Base-by-base conservation (phyloP, 1,139 yeast genomes). In the Pichia sp. region DNA sequence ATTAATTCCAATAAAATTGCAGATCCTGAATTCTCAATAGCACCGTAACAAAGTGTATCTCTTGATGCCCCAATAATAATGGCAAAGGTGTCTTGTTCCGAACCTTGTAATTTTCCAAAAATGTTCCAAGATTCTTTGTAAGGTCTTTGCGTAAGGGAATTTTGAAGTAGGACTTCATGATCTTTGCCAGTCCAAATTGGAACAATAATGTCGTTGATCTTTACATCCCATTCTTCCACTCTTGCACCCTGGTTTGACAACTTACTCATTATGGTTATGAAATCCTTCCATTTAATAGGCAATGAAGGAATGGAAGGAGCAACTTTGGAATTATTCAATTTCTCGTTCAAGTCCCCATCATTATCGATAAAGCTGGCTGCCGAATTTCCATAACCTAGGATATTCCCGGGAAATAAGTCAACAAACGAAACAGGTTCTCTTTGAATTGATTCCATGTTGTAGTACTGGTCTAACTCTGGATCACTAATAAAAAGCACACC, bases 51-150 rank as follows among this genome's bases (percentile, higher is more conserved):
- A 36, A 82, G 71, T 0, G 96, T 75, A 65, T 92, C 97, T 60
- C 97, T 76, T 6, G 87, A 81, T 0, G 97, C 91, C 1, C 97
- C 97, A 56, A 93, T 80, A 7, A 92, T 76, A 7, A 93, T 72
- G 0, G 90, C 90, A 61, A 84, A 80, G 36, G 83, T 89, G 20
- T 76, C 73, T 69, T 90, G 96, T 66, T 93, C 98, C 49, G 84
- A 73, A 2, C 98, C 98, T 40, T 79, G 78, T 27, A 93, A 80
- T 51, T 85, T 80, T 1, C 95, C 96, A 36, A 89, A 69, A 1
- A 92, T 83, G 64, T 91, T 87, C 89, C 95, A 85, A 3, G 87
- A 74, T 29, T 81, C 81, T 60, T 91, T 96, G 4, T 79, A 73
- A n/a, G 80, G 77, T 58, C 84, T 76, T 51, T 77, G 76, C 0